Base-by-base conservation (phyloP, 2,329 filamentous ascomycete species). In the Orbilia ellipsospora region DNA sequence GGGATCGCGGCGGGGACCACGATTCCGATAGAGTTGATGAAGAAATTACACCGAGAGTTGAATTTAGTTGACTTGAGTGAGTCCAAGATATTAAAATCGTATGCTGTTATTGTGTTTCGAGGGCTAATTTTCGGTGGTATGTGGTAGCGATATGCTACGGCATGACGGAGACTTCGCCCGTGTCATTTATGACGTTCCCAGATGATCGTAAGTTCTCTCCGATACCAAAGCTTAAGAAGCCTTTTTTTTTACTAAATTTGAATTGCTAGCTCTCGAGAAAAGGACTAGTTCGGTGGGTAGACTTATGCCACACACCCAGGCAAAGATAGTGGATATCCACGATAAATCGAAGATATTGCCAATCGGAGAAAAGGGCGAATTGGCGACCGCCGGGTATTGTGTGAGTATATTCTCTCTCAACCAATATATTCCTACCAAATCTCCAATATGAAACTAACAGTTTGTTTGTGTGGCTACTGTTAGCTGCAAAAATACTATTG, bases 151-250 rank as follows among this genome's bases (percentile, higher is more conserved):
- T 97, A 77, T 97, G 94, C 85, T 98, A 97, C 82, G 94, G 94
- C 76, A 96, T 96, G 93, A 97, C 94, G 0, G 94, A 97, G 83
- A 97, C 94, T 0, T 87, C 86, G 57, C 91, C 91, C 48, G 91
- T 88, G 0, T 86, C 84, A 5, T 88, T 88, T 77, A 97, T 97
- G 93, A 97, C 94, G 0, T 85, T 88, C 0, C 94, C 92, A 0
- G 83, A 87, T 16, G 93, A 97, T 80, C 89, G 87, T 51, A 91
- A 90, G 82, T 87, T 93, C 44, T 54, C 56, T 18, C 56, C 12
- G 23, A 1, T 42, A 4, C n/a, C 15, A 42, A 23, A 16, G 3
- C 15, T 36, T 36, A 6, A 10, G 10, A 10, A 6, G 31, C 26
- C 51, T 16, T 12, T 18, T 12, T 18, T 1, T 48, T 42, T 13